Conservation (phyloP, 164 flowering plant species). For the Paratinospora sagittata region DNA sequence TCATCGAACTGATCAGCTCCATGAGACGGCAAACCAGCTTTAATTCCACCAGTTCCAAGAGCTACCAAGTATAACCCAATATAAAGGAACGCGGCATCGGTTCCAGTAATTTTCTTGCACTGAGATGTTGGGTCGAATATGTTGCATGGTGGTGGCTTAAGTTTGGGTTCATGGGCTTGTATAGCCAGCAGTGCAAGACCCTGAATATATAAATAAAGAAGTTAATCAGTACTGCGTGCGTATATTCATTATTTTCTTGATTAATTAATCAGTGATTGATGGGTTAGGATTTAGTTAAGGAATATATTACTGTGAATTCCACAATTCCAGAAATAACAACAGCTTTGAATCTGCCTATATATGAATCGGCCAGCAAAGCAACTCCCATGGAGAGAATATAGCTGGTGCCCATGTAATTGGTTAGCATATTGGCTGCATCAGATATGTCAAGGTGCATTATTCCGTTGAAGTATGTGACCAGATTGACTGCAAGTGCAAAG, state of each 20-base stretch:
- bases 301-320: slow-evolving; percentile 53
- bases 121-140: slow-evolving; percentile 23
- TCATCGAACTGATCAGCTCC: slow-evolving; percentile 83
- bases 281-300: too few species aligned
- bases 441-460: slow-evolving; percentile 51
- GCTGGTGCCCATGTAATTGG: slow-evolving; percentile 51
- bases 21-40: slow-evolving; percentile 53
- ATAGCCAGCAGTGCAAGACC: slow-evolving; percentile 47
- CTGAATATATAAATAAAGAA: too few species aligned
- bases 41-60: slow-evolving; percentile 44
- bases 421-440: slow-evolving; percentile 52
- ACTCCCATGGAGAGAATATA: slow-evolving; percentile 43
- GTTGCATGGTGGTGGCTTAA: slow-evolving; percentile 43
- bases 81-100: slow-evolving; percentile 36
- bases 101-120: slow-evolving; percentile 31
- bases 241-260: too few species aligned
- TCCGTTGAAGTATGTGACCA: slow-evolving; percentile 51
- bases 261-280: too few species aligned
- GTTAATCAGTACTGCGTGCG: too few species aligned
- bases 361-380: slow-evolving; percentile 52
- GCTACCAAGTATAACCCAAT: slow-evolving; percentile 44
- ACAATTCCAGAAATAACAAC: slow-evolving; percentile 27
- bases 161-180: slow-evolving; percentile 53
- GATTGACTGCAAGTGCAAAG: slow-evolving; percentile 44
- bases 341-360: slow-evolving; percentile 48